phyloP scores from a whole-genome alignment of 2,329 filamentous ascomycete species.

The Tolypocladium album region DNA sequence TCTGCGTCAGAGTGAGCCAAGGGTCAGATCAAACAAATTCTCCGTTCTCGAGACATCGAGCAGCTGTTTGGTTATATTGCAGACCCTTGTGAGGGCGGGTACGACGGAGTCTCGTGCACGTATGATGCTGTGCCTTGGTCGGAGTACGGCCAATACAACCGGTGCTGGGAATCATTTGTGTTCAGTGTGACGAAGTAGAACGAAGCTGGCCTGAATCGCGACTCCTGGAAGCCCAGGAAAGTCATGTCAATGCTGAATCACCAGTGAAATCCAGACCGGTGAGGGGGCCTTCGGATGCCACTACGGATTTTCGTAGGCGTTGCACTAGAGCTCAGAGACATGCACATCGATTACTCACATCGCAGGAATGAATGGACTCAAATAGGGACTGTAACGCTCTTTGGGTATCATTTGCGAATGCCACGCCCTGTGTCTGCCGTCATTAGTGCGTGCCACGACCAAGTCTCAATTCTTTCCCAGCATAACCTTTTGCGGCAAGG shows the following conservation, averaged over 20 bases:
- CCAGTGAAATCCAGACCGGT: neutral
- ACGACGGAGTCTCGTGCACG: too few species aligned
- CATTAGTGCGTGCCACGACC: neutral
- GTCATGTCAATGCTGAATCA: neutral
- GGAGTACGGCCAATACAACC: neutral
- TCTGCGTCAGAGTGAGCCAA: neutral
- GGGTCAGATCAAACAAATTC: too few species aligned
- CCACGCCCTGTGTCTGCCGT: neutral
- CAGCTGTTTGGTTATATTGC: neutral
- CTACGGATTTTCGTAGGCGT: neutral
- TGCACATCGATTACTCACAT: neutral
- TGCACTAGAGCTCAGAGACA: neutral
- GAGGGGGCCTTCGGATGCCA: too few species aligned
- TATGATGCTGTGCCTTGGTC: neutral
- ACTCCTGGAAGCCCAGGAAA: neutral
- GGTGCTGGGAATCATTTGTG: neutral
- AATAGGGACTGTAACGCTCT: neutral
- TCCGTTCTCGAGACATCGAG: too few species aligned
- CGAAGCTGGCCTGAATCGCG: neutral
- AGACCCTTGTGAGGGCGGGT: neutral
- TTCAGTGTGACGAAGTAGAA: neutral
- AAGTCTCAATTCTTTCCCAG: slow-evolving; percentile 18
- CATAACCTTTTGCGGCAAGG: slow-evolving; percentile 25
- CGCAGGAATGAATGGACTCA: neutral
- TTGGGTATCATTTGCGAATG: neutral